These are phyloP conservation scores for Backusella australiensis DNA, from an alignment of 192 early-diverging fungal genomes.

Conservation along the genomic window DNA sequence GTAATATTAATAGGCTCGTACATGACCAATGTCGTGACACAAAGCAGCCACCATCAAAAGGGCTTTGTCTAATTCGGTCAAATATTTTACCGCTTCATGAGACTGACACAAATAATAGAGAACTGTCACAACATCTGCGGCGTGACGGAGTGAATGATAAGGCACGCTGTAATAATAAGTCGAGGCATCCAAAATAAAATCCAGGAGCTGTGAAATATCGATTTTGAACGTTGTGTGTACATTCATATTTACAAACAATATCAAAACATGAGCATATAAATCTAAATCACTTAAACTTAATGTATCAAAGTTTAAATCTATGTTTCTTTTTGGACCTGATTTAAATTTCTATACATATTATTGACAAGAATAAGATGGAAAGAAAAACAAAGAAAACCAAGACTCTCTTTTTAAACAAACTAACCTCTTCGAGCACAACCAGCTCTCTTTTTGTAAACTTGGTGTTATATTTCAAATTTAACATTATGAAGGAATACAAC, in stretches of 20 bases:
- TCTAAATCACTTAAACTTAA: constrained; percentile 63
- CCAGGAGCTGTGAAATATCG: constrained; percentile 64
- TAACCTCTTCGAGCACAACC: neutral
- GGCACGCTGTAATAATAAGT: constrained; percentile 71
- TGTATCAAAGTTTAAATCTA: constrained; percentile 52
- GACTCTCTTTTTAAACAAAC: neutral
- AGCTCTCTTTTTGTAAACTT: constrained; percentile 4
- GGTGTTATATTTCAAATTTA: constrained; percentile 9
- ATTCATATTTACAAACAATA: constrained; percentile 66
- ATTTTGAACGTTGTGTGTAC: constrained; percentile 56
- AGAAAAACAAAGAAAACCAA: neutral
- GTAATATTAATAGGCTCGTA: constrained; percentile 30
- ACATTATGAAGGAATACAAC: neutral
- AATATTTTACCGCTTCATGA: constrained; percentile 60
- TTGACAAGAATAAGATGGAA: neutral
- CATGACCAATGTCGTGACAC: constrained; percentile 85
- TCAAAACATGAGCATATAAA: constrained; percentile 78
- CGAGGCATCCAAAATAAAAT: constrained; percentile 80
- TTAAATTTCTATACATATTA: constrained; percentile 19
- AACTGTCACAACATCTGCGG: constrained; percentile 80
- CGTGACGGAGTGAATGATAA: constrained; percentile 90
- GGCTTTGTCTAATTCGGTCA: constrained; percentile 67
- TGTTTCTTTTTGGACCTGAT: constrained; percentile 52
- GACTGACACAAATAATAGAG: constrained; percentile 74
- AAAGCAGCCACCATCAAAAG: constrained; percentile 76